A percentile compares a stretch with the other conserved stretches of the same genome.
These are phyloP conservation scores for Termitomyces sp. DNA, from an alignment of 768 basidiomycete species.

Conservation along the genomic window DNA sequence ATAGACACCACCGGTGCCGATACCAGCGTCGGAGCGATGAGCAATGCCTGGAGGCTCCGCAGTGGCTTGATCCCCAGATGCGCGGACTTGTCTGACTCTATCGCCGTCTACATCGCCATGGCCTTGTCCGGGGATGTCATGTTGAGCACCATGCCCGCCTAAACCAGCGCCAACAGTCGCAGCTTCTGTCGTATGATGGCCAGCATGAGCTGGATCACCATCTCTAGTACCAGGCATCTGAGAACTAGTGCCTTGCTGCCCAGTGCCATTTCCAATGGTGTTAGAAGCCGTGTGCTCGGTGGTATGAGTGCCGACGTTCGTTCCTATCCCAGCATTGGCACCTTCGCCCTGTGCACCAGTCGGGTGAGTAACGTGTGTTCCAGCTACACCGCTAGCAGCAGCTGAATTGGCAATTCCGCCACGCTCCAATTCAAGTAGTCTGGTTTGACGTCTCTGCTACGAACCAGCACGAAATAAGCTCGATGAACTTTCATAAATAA, in stretches of 20 bases:
- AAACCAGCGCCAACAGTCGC: neutral
- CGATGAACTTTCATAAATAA: neutral
- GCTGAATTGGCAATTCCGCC: neutral
- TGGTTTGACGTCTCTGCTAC: constrained; percentile 7
- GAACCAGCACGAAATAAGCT: neutral
- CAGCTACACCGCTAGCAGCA: neutral
- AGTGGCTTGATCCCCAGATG: neutral
- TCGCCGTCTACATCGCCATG: neutral
- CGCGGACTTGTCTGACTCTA: neutral
- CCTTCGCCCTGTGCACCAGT: neutral
- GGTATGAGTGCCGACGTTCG: neutral
- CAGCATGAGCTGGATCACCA: neutral
- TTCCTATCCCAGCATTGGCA: neutral
- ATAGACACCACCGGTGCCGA: neutral
- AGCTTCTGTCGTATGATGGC: neutral
- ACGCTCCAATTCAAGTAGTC: constrained; percentile 2
- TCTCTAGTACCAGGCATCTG: neutral
- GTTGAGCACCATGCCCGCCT: constrained; percentile 1
- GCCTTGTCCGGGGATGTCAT: neutral
- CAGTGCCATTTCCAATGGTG: neutral
- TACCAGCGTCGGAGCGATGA: neutral
- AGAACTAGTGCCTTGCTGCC: neutral
- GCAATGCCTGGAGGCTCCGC: neutral
- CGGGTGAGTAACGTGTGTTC: neutral
- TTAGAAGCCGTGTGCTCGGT: neutral